phyloP scores from a whole-genome alignment of 345 rosid species.

The Populus euphratica region DNA sequence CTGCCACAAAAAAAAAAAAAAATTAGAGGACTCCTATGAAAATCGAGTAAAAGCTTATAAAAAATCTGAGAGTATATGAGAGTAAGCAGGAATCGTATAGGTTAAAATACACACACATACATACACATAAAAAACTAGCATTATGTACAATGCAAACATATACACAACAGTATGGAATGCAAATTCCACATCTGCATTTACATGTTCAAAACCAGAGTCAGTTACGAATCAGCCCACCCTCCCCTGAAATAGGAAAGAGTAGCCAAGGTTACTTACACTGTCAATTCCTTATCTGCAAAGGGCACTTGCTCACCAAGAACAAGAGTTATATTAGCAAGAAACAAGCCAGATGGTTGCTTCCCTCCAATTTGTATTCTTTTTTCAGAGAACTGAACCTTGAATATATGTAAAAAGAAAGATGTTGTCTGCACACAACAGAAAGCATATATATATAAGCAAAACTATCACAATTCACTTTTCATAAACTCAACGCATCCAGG shows the following conservation, averaged over 20 bases:
- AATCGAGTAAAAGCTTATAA: neutral
- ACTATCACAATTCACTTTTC: neutral
- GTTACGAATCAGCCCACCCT: neutral
- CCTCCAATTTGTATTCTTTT: slow-evolving; percentile 61
- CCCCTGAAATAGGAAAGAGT: neutral
- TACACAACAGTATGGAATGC: neutral
- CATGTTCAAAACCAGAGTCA: neutral
- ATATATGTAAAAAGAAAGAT: slow-evolving; percentile 75
- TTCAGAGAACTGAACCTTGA: slow-evolving; percentile 76
- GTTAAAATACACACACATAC: neutral
- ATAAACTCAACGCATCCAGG: neutral
- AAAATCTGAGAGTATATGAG: neutral
- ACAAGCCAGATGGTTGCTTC: slow-evolving; percentile 66
- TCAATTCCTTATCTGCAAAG: slow-evolving; percentile 57
- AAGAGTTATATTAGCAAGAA: slow-evolving; percentile 60
- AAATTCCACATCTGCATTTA: neutral
- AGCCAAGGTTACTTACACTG: slow-evolving; percentile 56
- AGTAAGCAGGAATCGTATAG: neutral
- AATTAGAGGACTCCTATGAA: slow-evolving; percentile 11
- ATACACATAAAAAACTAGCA: neutral
- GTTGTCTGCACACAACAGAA: slow-evolving; percentile 66
- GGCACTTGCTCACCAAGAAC: slow-evolving; percentile 85
- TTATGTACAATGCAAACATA: neutral
- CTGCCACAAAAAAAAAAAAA: slow-evolving; percentile 30
- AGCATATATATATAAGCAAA: neutral